Base-by-base conservation (phyloP, 768 basidiomycete species). In the Rhizopogon sp. region DNA sequence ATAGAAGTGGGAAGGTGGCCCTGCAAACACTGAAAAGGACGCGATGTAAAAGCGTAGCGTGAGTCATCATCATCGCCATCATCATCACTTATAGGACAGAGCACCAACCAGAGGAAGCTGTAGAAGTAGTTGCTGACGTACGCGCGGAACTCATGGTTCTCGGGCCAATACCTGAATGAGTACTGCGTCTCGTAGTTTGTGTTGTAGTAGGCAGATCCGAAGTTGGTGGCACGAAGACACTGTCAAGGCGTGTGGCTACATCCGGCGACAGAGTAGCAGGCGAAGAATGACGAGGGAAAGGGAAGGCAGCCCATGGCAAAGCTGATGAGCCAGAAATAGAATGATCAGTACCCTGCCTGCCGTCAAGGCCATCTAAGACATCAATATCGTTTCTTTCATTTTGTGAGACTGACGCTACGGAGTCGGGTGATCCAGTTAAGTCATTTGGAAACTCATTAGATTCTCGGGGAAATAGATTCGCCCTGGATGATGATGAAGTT, bases 401-500 rank as follows among this genome's bases (percentile, higher is more conserved):
- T 20, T 35, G 46, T 33, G 20, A 7, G 20, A 25, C 33, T 6
- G 35, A 49, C 9, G 33, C 14, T 37, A 22, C 7, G 35, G 35
- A 22, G 5, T 35, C 3, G 9, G 39, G 14, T 16, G 47, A 49
- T 49, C 14, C 11, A 22, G 20, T 42, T 6, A 22, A 22, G 9
- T 3, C 20, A 9, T 20, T 25, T 20, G 20, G 8, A 25, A 49
- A 25, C 14, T 37, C 35, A 5, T 49, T 22, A 3, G 47, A 49
- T n/a, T 25, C 47, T 10, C 47, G 13, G 20, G 9, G 14, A 16
- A 9, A 25, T 49, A 14, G 14, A 8, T 37, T 37, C 35, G 35
- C 9, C 47, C 47, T 49, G 4, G 47, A 49, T 47, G 57, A 58
- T 31, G 61, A 65, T 5, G 61, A 52, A 2, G 22, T 13, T 9